Evolutionary conservation across 352 stramenopile genomes (phyloP), one percentile per base, ranked within the genome.

Genomic region (Phytopythium vexans): DNA sequence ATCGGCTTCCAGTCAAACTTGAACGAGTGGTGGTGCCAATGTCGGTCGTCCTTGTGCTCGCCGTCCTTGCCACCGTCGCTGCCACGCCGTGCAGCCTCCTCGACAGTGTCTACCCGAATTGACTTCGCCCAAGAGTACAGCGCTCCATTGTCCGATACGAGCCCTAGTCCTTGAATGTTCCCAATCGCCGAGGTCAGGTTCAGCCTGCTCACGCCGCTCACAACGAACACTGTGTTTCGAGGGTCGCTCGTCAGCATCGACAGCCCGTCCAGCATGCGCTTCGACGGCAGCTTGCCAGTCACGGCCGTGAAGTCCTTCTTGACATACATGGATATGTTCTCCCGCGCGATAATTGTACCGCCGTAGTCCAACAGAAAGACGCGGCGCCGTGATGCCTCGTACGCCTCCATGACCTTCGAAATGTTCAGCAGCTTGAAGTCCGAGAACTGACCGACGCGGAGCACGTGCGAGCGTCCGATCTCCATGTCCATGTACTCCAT

Each of bases 361-460:
- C 97, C 97, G 59, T 99, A 99, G 66, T 99, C 97, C 38, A 99
- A 73, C 35, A 99, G 63, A 48, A 99, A 97, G 3, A 99, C 89
- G 52, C 97, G 84, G 40, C 89, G 86, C 27, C 72, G 78, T 3
- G 91, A 89, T 15, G 74, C 70, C 35, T 86, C 64, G 57, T 97
- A 98, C 2, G 92, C 90, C 21, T 88, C 68, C 49, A 93, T 77
- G 31, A 98, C 74, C 14, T 82, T 77, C 40, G 69, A 61, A 8
- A 96, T 69, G 52, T 96, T 87, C 21, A 98, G 63, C 39, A 88
- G 77, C 60, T 89, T 90, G 53, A 94, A 94, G 58, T 94, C 84
- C 4, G 80, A 86, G 14, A 68, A 60, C 42, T 82, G 64, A 14
- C 82, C 82, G 32, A 84, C 71, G 33, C 82, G 78, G 11, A 92